A percentile compares a stretch with the other conserved stretches of the same genome.
These are phyloP conservation scores for Podospora conica DNA, from an alignment of 495 filamentous ascomycete genomes.

Conservation along the genomic window DNA sequence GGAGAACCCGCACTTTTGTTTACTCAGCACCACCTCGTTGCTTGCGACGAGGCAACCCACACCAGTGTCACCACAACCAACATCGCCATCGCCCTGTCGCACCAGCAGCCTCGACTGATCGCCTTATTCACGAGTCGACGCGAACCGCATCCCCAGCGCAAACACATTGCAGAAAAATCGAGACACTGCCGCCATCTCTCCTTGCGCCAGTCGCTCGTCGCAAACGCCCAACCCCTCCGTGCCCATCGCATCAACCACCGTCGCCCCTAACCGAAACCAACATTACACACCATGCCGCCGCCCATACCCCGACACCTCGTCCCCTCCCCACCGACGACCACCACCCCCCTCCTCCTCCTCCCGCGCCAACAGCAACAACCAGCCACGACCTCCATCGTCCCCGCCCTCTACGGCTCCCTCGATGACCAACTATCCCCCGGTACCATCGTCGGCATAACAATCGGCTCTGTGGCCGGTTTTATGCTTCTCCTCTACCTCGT, in stretches of 20 bases:
- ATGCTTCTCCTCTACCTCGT: slow-evolving; percentile 69
- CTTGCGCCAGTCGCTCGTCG: neutral
- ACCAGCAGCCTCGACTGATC: neutral
- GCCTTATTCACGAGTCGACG: neutral
- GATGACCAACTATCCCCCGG: slow-evolving; percentile 58
- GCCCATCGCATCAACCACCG: neutral
- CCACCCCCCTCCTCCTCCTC: neutral
- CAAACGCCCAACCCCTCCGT: neutral
- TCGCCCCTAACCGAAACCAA: neutral
- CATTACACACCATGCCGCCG: neutral
- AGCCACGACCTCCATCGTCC: slow-evolving; percentile 39
- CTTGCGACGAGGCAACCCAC: neutral
- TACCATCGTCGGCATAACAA: slow-evolving; percentile 73
- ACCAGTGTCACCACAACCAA: neutral
- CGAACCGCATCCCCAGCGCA: neutral
- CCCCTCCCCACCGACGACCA: neutral
- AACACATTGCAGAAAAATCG: neutral
- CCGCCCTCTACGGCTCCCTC: slow-evolving; percentile 60
- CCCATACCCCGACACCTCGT: neutral
- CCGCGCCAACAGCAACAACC: neutral
- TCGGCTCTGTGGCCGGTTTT: slow-evolving; percentile 80
- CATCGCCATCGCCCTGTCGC: neutral
- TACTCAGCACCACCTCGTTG: neutral
- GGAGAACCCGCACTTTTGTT: neutral
- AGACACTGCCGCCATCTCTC: neutral